Evolutionary conservation across 108 stramenopile genomes (phyloP).

Genomic region (Nitzschia inconspicua): DNA sequence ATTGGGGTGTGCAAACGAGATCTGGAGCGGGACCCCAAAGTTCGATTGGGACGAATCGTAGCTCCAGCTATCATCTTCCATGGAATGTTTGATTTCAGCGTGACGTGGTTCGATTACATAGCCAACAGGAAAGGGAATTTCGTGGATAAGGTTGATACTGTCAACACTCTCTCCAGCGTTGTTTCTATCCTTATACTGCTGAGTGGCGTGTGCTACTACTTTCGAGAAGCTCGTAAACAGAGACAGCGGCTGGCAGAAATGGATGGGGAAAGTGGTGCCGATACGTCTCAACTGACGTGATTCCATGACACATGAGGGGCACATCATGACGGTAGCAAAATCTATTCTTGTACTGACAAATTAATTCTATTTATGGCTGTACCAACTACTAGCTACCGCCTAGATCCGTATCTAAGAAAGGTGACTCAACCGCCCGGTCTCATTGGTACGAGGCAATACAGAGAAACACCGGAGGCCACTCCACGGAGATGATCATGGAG

Average conservation of each 20-base stretch:
- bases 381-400: too few species aligned
- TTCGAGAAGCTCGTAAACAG: conserved; percentile 27
- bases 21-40: conserved; percentile 47
- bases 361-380: too few species aligned
- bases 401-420: too few species aligned
- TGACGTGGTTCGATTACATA: conserved; percentile 67
- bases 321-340: too few species aligned
- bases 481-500: too few species aligned
- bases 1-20: conserved; percentile 77
- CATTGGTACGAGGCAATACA: too few species aligned
- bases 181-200: conserved; percentile 21
- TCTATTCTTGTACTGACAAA: too few species aligned
- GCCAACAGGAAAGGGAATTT: conserved; percentile 16
- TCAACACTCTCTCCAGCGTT: conserved; percentile 16
- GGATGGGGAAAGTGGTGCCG: too few species aligned
- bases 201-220: conserved; percentile 25
- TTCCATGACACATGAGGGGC: too few species aligned
- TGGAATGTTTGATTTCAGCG: conserved; percentile 79
- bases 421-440: too few species aligned
- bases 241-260: conserved; percentile 20
- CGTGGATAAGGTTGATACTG: conserved; percentile 5
- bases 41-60: conserved; percentile 47
- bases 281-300: too few species aligned
- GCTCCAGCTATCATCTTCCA: conserved; percentile 74
- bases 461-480: too few species aligned